Base-by-base conservation (phyloP, 148 eudicot species). In the Vaccinium corymbosum region DNA sequence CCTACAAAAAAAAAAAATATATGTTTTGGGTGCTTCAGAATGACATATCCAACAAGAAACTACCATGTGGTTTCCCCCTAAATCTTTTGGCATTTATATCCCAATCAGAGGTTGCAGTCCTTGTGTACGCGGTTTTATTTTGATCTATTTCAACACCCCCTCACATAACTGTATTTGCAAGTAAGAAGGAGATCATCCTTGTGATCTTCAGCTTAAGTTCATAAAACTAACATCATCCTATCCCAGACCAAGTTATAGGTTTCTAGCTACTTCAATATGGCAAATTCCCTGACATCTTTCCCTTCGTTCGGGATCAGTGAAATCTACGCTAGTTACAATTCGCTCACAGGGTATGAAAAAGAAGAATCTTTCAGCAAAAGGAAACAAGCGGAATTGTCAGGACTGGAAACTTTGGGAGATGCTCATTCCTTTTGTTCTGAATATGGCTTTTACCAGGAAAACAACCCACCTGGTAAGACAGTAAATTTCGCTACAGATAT, bases 191-290 rank as follows among this genome's bases (percentile, higher is more conserved):
- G 15, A 25, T 81, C 1, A 25, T 48, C 75, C 16, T 62, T 17
- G 7, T 38, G 25, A 79, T 32, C 42, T 78, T 25, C 62, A 29
- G 17, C 17, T 68, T 29, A 27, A 27, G 32, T 64, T 22, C 29
- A 27, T 15, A 35, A 17, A 16, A 59, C 64, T 22, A 57, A 22
- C 35, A 50, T 25, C 35, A 19, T 57, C 51, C 4, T 1, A 1
- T 11, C 6, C 10, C 4, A 27, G 46, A 29, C 15, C 55, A 48
- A 27, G 57, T 25, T 48, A n/a, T 48, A 25, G 27, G 20, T 73
- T 73, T 82, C 79, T 20, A 46, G 71, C 71, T 22, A 22, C 71
- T 46, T 53, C 20, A 6, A 82, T 29, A 82, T 73, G 79, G 66
- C 68, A 38, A 73, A 82, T 73, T 25, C 84, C 19, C 11, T 53